Evolutionary conservation across 139 green algal species (phyloP), one percentile per base, ranked within the genome.

Genomic region (Auxenochlorella pyrenoidosa): DNA sequence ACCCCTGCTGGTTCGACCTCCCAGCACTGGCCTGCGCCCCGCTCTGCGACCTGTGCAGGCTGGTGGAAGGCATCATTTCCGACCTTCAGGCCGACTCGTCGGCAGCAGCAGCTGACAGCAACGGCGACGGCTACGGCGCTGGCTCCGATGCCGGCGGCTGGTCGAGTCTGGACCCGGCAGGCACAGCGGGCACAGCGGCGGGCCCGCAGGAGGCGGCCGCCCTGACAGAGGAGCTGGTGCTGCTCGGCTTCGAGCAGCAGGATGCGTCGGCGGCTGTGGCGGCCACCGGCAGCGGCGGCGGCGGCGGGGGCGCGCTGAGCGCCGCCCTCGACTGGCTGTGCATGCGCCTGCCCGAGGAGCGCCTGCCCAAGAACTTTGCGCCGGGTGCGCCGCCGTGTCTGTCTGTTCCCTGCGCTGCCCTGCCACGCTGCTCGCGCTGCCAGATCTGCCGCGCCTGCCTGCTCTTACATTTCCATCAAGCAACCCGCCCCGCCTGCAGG

Each of bases 291-390:
- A 47, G 34, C 38, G 73, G 34, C 30, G 75, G 38, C 40, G 28
- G 24, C 83, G 41, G 16, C 18, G 63, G 47, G 36, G 30, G 28
- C 12, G 60, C 41, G 3, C 36, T 94, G 51, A 83, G 91, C 43
- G 79, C 81, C 8, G 87, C 91, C 40, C 86, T 97, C 59, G 95
- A 97, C 84, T 98, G 95, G 95, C 92, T 97, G 68, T 95, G 94
- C 65, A 43, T 98, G 21, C 68, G 92, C 66, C 60, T 96, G 30
- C 90, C 93, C 21, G 86, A 92, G 30, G 91, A 95, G 10, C 75
- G 93, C 43, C 86, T 98, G 85, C 95, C 95, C 0, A 58, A 78
- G 12, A 88, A 88, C 21, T 96, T 95, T 87, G 93, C 88, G 1
- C 87, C 91, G 36, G 94, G 91, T 94, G 87, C 28, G 83, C 36